Percentiles rank a stretch among this genome's conserved stretches.
Conservation (phyloP, 2,329 filamentous ascomycete species). For the Drechslerella coelobrocha region DNA sequence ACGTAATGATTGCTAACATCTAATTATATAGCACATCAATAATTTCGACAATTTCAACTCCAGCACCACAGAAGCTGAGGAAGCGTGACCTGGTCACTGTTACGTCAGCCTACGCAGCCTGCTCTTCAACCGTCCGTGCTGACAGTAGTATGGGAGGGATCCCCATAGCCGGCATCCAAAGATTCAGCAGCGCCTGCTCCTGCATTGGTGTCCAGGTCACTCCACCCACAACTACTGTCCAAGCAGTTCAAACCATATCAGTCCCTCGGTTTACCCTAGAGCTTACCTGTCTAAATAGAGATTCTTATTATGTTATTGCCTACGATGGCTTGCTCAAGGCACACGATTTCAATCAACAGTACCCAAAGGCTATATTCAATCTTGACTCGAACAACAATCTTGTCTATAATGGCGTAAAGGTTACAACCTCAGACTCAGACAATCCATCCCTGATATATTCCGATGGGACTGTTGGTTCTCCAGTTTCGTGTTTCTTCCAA, state of each 20-base stretch:
- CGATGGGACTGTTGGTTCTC: conserved; percentile 2
- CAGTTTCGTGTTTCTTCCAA: conserved; percentile 7
- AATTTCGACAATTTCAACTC: conserved; percentile 2
- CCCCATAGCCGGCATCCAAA: conserved; percentile 2
- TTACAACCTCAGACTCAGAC: background rate
- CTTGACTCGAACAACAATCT: conserved; percentile 8
- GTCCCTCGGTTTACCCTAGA: background rate
- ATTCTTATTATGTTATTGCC: conserved; percentile 14
- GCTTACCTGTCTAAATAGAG: conserved; percentile 1
- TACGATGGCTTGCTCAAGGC: conserved; percentile 3
- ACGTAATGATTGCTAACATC: background rate
- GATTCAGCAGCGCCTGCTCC: conserved; percentile 19
- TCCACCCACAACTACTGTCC: conserved; percentile 5
- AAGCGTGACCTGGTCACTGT: conserved; percentile 5
- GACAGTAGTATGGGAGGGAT: background rate
- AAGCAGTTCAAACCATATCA: conserved; percentile 14
- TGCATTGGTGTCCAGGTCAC: conserved; percentile 7
- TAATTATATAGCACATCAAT: background rate
- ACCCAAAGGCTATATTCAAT: conserved; percentile 1
- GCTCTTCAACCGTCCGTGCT: conserved; percentile 6
- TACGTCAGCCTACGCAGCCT: conserved; percentile 13
- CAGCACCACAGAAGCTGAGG: background rate
- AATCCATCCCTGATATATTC: conserved; percentile 11
- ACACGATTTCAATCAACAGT: conserved; percentile 9
- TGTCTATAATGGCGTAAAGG: background rate